Conservation (phyloP, 2,329 filamentous ascomycete species). For the Trichophyton benhamiae region DNA sequence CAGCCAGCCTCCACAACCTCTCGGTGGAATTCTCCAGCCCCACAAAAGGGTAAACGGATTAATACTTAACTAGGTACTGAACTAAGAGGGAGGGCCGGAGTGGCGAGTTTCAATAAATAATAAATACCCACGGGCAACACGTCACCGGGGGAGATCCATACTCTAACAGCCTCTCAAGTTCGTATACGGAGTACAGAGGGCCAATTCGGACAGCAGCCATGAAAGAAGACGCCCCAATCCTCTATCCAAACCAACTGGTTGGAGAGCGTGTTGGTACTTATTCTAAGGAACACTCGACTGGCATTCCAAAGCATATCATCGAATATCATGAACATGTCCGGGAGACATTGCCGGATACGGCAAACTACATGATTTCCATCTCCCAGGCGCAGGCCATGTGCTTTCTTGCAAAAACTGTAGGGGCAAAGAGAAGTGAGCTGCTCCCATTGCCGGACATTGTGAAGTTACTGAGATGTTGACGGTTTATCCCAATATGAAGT, state of each 20-base stretch:
- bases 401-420: neutral
- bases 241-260: neutral
- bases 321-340: neutral
- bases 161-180: no score
- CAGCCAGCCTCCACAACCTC: neutral
- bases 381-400: slow-evolving; percentile 1
- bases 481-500: neutral
- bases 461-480: no score
- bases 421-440: slow-evolving; percentile 1
- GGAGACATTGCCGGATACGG: neutral
- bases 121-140: neutral
- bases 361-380: neutral
- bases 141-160: neutral
- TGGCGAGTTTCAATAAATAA: no score
- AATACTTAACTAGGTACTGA: neutral
- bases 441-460: neutral
- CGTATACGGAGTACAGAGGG: no score
- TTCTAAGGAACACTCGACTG: neutral
- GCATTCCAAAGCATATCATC: neutral
- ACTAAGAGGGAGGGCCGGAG: neutral
- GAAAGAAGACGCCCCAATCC: neutral
- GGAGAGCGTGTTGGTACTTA: neutral
- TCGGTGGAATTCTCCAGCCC: neutral
- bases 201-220: neutral
- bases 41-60: neutral